Evolutionary conservation across 2,329 filamentous ascomycete species (phyloP).

Genomic region (Didymellaceae sp.): DNA sequence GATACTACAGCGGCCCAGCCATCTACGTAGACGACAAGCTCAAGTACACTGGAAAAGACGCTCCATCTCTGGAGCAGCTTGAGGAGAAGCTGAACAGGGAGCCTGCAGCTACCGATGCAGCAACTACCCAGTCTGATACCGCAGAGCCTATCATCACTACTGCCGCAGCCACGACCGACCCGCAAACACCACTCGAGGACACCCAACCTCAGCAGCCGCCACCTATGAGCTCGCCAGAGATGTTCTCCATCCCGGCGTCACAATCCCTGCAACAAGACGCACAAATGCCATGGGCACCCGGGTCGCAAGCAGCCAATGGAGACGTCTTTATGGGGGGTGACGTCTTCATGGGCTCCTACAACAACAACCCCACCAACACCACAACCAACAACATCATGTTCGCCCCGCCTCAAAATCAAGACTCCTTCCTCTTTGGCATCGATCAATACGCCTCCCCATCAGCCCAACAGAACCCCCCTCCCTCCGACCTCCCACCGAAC

Average conservation of each 20-base stretch:
- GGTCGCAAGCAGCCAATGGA: constrained; percentile 30
- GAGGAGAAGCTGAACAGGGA: constrained; percentile 48
- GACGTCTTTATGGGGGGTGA: constrained; percentile 33
- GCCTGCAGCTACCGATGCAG: constrained; percentile 13
- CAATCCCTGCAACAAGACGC: constrained; percentile 23
- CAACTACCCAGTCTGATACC: constrained; percentile 11
- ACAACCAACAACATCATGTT: constrained; percentile 33
- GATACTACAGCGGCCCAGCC: constrained; percentile 91
- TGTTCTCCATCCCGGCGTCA: constrained; percentile 23
- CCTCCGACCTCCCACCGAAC: constrained; percentile 31
- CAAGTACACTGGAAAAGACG: constrained; percentile 66
- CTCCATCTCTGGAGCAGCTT: constrained; percentile 45
- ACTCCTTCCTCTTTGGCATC: constrained; percentile 48
- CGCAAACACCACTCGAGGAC: constrained; percentile 8
- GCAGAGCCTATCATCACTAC: constrained; percentile 6
- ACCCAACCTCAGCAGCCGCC: constrained; percentile 18
- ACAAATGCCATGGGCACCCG: constrained; percentile 29
- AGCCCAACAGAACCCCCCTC: constrained; percentile 12
- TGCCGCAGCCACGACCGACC: neutral
- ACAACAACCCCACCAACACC: constrained; percentile 26
- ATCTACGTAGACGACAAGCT: constrained; percentile 80
- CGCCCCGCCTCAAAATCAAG: constrained; percentile 38
- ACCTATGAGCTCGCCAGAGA: constrained; percentile 20
- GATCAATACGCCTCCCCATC: constrained; percentile 43
- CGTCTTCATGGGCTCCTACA: constrained; percentile 22